Conservation (phyloP, 2,329 filamentous ascomycete genomes). For the Colletotrichum chrysophilum region DNA sequence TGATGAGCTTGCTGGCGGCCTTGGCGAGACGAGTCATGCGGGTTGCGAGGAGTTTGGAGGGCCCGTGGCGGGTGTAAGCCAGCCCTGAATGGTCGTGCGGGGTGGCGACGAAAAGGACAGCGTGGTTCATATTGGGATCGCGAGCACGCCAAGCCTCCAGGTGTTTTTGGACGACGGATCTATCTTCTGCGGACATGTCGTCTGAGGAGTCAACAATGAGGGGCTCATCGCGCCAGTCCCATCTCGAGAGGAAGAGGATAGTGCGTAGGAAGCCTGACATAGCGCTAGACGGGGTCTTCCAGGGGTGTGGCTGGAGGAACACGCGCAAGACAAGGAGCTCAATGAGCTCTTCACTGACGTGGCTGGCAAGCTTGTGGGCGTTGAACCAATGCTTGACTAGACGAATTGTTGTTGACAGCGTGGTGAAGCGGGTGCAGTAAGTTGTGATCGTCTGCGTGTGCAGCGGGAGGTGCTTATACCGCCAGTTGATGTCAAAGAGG, state of each 20-base stretch:
- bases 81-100: constrained; percentile 79
- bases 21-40: constrained; percentile 84
- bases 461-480: constrained; percentile 74
- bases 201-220: constrained; percentile 79
- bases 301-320: constrained; percentile 85
- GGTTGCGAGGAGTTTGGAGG: constrained; percentile 82
- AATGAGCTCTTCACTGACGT: constrained; percentile 81
- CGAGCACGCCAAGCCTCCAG: constrained; percentile 87
- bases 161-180: constrained; percentile 69
- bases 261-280: constrained; percentile 83
- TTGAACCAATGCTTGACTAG: constrained; percentile 90
- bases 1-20: constrained; percentile 71
- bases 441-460: constrained; percentile 84
- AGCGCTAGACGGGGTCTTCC: constrained; percentile 76
- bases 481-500: constrained; percentile 73
- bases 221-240: constrained; percentile 90
- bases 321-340: constrained; percentile 81
- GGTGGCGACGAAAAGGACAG: constrained; percentile 81
- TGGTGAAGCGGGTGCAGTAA: constrained; percentile 79
- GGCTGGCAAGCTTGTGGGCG: constrained; percentile 77
- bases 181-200: constrained; percentile 65
- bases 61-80: constrained; percentile 75
- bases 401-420: constrained; percentile 82
- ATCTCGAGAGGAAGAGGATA: constrained; percentile 78
- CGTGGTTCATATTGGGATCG: constrained; percentile 86